These are phyloP conservation scores for Emiliania huxleyi DNA, from an alignment of 78 protist genomes.

Conservation along the genomic window DNA sequence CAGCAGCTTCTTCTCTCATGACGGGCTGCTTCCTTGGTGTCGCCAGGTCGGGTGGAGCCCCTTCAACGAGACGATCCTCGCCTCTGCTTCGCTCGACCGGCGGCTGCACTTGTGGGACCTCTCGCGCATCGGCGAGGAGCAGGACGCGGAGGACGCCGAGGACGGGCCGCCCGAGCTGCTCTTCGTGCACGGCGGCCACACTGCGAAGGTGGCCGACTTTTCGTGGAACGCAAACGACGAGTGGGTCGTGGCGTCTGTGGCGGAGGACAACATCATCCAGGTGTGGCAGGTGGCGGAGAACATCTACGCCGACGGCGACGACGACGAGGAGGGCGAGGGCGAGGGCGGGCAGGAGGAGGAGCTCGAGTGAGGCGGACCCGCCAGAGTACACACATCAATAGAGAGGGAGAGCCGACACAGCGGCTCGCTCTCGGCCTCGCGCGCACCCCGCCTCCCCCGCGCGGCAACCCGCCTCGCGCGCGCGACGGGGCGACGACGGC, in stretches of 20 bases:
- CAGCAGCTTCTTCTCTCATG: no score
- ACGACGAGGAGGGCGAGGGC: not conserved
- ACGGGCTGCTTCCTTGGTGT: no score
- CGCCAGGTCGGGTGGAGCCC: slow-evolving; percentile 73
- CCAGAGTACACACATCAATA: not conserved
- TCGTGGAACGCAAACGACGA: slow-evolving; percentile 82
- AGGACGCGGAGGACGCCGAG: slow-evolving; percentile 85
- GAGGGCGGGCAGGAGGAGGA: not conserved
- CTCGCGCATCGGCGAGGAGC: slow-evolving; percentile 84
- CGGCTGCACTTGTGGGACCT: slow-evolving; percentile 90
- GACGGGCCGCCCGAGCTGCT: slow-evolving; percentile 96
- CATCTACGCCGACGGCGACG: slow-evolving; percentile 34
- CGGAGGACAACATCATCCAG: slow-evolving; percentile 94
- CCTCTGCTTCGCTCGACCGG: slow-evolving; percentile 80
- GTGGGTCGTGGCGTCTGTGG: slow-evolving; percentile 84
- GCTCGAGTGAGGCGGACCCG: not conserved
- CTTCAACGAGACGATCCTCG: slow-evolving; percentile 81
- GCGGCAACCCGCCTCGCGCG: no score
- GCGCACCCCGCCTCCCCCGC: no score
- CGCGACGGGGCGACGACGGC: not conserved
- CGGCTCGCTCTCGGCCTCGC: not conserved
- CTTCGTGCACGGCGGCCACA: slow-evolving; percentile 98
- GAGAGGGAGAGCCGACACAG: not conserved
- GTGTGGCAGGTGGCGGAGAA: slow-evolving; percentile 13
- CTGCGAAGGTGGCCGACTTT: slow-evolving; percentile 49